Base-by-base conservation (phyloP, 2,329 filamentous ascomycete genomes). In the Hirsutella thompsonii region DNA sequence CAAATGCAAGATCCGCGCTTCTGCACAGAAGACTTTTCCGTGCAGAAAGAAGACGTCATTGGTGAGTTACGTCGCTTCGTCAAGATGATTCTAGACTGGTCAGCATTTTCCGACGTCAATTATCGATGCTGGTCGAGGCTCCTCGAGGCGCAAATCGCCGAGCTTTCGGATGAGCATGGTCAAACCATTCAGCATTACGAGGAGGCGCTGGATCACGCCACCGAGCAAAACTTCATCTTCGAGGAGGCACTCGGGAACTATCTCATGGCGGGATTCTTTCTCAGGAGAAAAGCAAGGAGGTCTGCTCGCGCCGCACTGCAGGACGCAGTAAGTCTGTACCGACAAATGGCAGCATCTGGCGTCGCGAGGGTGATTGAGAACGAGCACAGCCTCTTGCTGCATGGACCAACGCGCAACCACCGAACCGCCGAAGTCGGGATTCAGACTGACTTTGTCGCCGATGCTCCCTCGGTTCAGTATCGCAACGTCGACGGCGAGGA, bases 191-290 rank as follows among this genome's bases (percentile, higher is more conserved):
- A 64, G 20, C 63, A 72, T 36, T 89, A 86, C 51, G 84, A 90
- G 54, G 68, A 75, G 46, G 76, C 79, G 6, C 61, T 88, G 43
- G 82, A 89, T 50, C 83, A 88, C 51, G 75, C 80, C 11, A 69
- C 82, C 18, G 69, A 82, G 42, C 70, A 85, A 49, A 69, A 70
- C 35, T 81, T 83, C 46, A 53, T 72, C 2, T 72, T 87, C 38
- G 83, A 89, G 45, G 81, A 88, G 55, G 83, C 80, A 0, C 66
- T 87, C 2, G 75, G 77, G 14, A 81, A 83, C 52, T 83, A 85
- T 53, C 65, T 88, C 23, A 81, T 88, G 63, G 82, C 78, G 2
- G 81, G 81, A 9, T 80, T 78, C 53, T 76, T 87, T 46, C 66
- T 84, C 40, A 69, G 83, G 13, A 69, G 72, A 46, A 72, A 73